These are phyloP conservation scores for Dactylis glomerata DNA, from an alignment of 176 grass and related monocot genomes.

Conservation along the genomic window DNA sequence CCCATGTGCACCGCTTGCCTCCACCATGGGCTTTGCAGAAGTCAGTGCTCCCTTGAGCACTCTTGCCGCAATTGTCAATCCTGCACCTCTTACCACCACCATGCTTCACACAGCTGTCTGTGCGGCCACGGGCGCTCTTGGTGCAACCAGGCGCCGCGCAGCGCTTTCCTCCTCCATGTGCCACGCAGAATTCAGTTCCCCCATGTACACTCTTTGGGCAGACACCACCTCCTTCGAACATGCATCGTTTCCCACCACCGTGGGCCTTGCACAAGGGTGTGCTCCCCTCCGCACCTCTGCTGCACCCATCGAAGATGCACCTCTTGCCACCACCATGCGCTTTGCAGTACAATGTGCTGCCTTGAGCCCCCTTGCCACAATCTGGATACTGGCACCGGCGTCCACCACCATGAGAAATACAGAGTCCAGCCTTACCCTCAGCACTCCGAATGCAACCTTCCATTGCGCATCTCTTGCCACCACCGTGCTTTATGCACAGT, in stretches of 20 bases:
- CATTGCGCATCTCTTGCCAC: slow-evolving; percentile 54
- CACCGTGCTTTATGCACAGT: slow-evolving; percentile 64
- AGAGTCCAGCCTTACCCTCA: slow-evolving; percentile 59
- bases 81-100: slow-evolving; percentile 64
- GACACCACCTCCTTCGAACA: slow-evolving; percentile 50
- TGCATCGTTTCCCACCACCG: slow-evolving; percentile 59
- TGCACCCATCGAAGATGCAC: slow-evolving; percentile 63
- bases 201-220: slow-evolving; percentile 70
- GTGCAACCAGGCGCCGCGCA: slow-evolving; percentile 45
- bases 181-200: slow-evolving; percentile 58
- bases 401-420: slow-evolving; percentile 72
- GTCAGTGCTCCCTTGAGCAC: slow-evolving; percentile 60
- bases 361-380: slow-evolving; percentile 56
- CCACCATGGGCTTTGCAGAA: slow-evolving; percentile 73
- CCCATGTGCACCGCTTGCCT: slow-evolving; percentile 62
- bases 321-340: slow-evolving; percentile 62
- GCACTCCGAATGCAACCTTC: slow-evolving; percentile 60
- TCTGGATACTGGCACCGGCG: slow-evolving; percentile 52
- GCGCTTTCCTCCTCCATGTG: slow-evolving; percentile 66
- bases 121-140: slow-evolving; percentile 62
- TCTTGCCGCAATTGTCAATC: slow-evolving; percentile 48
- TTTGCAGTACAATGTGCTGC: slow-evolving; percentile 65
- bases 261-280: slow-evolving; percentile 70
- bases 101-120: slow-evolving; percentile 54
- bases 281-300: slow-evolving; percentile 66